These are phyloP conservation scores for Metschnikowia koreensis DNA, from an alignment of 805 yeast species.

Conservation along the genomic window DNA sequence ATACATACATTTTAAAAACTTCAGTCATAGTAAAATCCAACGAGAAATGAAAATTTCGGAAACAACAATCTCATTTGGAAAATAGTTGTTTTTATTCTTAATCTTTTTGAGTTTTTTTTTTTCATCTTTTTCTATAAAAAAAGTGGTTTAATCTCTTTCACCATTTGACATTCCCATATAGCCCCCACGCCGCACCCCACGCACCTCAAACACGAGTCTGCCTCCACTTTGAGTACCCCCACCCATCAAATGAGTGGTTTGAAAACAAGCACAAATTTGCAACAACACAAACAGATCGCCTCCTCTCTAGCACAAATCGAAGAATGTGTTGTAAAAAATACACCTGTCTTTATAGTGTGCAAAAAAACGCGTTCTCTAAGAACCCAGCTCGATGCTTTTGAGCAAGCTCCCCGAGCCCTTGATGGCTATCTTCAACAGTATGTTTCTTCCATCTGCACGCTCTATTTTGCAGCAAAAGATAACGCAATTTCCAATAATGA, in stretches of 20 bases:
- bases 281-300: conserved; percentile 1
- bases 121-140: too few relatives aligned
- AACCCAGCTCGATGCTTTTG: conserved; percentile 20
- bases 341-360: neutral
- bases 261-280: neutral
- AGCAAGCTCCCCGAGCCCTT: conserved; percentile 51
- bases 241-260: neutral
- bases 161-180: too few relatives aligned
- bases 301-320: neutral
- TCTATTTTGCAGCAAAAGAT: neutral
- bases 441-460: conserved; percentile 1
- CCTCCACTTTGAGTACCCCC: neutral
- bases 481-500: neutral
- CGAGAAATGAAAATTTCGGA: too few relatives aligned
- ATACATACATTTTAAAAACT: too few relatives aligned
- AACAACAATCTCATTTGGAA: too few relatives aligned
- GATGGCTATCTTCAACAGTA: conserved; percentile 40
- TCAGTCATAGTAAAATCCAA: too few relatives aligned
- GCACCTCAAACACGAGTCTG: too few relatives aligned
- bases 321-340: neutral
- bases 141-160: too few relatives aligned
- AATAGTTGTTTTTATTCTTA: too few relatives aligned
- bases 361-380: neutral
- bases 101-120: too few relatives aligned
- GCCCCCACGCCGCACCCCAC: too few relatives aligned